Base-by-base conservation (phyloP, 2,329 filamentous ascomycete species). In the Curvularia lunata region DNA sequence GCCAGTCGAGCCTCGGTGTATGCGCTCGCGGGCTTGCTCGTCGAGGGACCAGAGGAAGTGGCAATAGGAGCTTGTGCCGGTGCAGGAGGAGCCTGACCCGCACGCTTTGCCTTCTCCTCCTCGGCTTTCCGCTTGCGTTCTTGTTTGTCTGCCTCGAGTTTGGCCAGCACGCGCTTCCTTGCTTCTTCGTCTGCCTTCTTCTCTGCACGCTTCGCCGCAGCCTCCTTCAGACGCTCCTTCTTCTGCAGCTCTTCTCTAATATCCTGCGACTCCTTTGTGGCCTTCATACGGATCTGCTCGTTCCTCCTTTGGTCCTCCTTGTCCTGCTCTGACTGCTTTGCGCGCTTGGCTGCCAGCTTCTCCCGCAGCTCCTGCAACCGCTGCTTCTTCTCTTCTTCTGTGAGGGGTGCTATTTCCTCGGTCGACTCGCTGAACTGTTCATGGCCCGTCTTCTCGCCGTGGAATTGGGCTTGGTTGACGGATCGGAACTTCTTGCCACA, bases 101-200 rank as follows among this genome's bases (percentile, higher is more conserved):
- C 91, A n/a, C 94, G 86, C 54, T 87, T 86, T 0, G 93, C 93
- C 80, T 94, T 96, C 68, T 92, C 91, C 56, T 87, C 83, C 71
- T 97, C 95, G 3, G 91, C 89, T 76, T 95, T 96, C 64, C 89
- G 84, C 63, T 91, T 88, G 52, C 95, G 88, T 70, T 94, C 92
- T 67, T 91, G 90, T 82, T 96, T 97, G 80, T 98, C 93, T 13
- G 91, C 93, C 67, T 95, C 93, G 64, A 99, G 97, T 83, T 93
- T 93, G 55, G 92, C 93, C 79, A 92, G 89, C 76, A 97, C 94
- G 34, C 91, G 87, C 78, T 89, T 91, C 82, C 94, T 95, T 10
- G 92, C 94, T 42, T 92, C 91, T 8, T 89, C 77, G 52, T 98
- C 95, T 16, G 90, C 91, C 41, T 86, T 81, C 81, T 97, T 97